Evolutionary conservation across 345 rosid species (phyloP).

Genomic region (Eucalyptus cladocalyx): DNA sequence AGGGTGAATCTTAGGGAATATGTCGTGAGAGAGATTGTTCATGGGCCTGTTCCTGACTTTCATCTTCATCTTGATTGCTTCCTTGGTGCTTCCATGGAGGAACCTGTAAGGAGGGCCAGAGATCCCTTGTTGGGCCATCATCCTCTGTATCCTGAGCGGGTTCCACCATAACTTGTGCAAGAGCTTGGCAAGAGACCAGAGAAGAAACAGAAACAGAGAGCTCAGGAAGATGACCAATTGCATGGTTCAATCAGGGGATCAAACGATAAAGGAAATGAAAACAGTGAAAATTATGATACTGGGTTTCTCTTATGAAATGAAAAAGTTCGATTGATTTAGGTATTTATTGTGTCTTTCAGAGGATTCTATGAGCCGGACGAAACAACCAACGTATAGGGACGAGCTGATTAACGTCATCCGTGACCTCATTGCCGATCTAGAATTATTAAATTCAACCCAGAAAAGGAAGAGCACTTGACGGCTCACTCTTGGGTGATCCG

Average conservation of each 20-base stretch:
- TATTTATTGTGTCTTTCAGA: not conserved
- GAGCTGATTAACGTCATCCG: not conserved
- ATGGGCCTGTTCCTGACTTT: not conserved
- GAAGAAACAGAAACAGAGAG: not conserved
- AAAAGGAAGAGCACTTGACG: not conserved
- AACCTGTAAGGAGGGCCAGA: not conserved
- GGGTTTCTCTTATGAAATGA: not conserved
- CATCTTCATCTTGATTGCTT: not conserved
- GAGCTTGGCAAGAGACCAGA: not conserved
- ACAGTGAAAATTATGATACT: not conserved
- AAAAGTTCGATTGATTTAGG: not conserved
- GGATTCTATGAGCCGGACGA: not conserved
- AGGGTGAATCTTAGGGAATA: not conserved
- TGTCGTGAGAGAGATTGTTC: not conserved
- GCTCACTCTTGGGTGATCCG: not conserved
- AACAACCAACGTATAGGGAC: not conserved
- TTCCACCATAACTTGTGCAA: not conserved
- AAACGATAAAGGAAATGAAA: not conserved
- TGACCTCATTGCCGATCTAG: not conserved
- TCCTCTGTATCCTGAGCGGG: not conserved
- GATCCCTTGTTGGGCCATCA: not conserved
- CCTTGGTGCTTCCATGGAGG: not conserved
- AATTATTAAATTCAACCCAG: not conserved
- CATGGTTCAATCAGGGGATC: not conserved
- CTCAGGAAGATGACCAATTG: not conserved